A percentile compares a stretch with the other conserved stretches of the same genome.
phyloP scores from a whole-genome alignment of 2,329 filamentous ascomycete species.

The Teratosphaeria epicoccoides region DNA sequence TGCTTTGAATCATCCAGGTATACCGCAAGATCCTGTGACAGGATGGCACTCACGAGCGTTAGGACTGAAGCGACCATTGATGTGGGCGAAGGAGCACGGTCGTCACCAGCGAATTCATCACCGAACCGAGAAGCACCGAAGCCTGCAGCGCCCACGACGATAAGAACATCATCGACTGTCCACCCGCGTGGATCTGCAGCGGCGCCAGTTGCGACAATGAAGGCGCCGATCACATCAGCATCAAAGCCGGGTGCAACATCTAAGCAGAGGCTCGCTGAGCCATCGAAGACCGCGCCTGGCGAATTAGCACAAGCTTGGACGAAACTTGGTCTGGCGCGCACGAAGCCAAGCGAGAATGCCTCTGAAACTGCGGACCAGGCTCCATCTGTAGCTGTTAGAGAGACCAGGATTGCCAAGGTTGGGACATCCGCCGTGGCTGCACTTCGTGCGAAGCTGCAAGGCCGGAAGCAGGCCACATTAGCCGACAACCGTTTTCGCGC shows the following conservation, averaged over 20 bases:
- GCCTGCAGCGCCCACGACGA: neutral
- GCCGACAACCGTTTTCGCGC: neutral
- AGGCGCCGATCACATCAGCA: no score
- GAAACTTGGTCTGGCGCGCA: neutral
- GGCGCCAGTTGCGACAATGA: neutral
- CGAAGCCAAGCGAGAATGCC: neutral
- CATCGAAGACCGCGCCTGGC: neutral
- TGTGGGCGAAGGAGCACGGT: neutral
- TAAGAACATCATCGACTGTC: neutral
- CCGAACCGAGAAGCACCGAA: neutral
- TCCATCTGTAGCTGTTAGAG: neutral
- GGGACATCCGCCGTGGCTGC: neutral
- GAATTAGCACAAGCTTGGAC: neutral
- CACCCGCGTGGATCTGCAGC: neutral
- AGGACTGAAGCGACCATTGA: neutral
- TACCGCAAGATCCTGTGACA: neutral
- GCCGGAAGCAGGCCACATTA: neutral
- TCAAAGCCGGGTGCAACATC: neutral
- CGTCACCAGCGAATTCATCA: neutral
- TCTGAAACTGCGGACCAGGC: neutral
- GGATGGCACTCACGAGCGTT: neutral
- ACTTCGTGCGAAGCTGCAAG: neutral
- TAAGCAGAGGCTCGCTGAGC: neutral
- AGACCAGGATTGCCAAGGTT: neutral
- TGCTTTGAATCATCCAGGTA: neutral